Evolutionary conservation across 208 protist species (phyloP).

Genomic region (Trypanosoma avium): DNA sequence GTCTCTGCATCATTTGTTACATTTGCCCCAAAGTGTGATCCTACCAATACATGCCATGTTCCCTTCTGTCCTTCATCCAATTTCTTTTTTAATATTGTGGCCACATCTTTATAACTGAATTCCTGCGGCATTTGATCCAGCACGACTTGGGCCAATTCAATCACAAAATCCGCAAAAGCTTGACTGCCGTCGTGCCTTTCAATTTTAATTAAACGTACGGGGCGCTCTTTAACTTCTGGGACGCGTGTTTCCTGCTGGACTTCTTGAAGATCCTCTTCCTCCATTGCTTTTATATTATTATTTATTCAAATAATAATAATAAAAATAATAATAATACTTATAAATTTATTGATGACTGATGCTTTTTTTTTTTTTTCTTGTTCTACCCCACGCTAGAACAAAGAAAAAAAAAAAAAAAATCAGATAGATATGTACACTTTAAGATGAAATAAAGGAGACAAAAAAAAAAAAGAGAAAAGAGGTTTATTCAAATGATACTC

Average conservation of each 20-base stretch:
- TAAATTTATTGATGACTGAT: neutral
- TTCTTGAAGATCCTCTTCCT: conserved; percentile 58
- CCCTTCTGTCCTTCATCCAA: conserved; percentile 62
- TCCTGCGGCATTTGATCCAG: conserved; percentile 53
- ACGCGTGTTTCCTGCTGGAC: conserved; percentile 31
- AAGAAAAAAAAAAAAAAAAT: conserved; percentile 4
- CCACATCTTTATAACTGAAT: conserved; percentile 73
- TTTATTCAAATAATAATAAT: neutral
- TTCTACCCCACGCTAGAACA: neutral
- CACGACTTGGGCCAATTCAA: conserved; percentile 59
- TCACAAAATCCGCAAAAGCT: conserved; percentile 54
- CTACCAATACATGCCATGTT: conserved; percentile 88
- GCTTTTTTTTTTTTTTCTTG: too few relatives aligned
- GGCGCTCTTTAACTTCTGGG: conserved; percentile 30
- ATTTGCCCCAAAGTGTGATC: conserved; percentile 84
- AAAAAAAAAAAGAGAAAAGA: neutral
- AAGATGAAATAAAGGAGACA: too few relatives aligned
- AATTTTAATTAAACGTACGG: conserved; percentile 38
- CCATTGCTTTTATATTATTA: conserved; percentile 25
- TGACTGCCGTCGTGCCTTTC: conserved; percentile 60
- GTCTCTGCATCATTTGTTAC: conserved; percentile 83
- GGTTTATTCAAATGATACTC: neutral
- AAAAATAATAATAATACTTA: neutral
- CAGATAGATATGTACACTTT: neutral
- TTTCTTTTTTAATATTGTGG: conserved; percentile 59